These are phyloP conservation scores for Boechera divaricarpa DNA, from an alignment of 345 rosid genomes.

Conservation along the genomic window DNA sequence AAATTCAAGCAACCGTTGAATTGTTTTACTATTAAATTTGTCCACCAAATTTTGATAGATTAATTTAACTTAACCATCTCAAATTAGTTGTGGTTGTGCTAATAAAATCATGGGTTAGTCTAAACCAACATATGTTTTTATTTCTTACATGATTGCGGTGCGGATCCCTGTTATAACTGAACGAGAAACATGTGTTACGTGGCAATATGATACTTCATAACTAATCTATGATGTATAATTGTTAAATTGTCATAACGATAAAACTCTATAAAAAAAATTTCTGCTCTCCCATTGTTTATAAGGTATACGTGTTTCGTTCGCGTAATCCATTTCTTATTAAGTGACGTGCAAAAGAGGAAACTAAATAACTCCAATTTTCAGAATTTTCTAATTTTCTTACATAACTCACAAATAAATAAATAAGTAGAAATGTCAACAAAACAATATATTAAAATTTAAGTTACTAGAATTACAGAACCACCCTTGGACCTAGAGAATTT, in stretches of 20 bases:
- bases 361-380: constrained; percentile 12
- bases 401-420: neutral
- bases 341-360: constrained; percentile 49
- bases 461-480: neutral
- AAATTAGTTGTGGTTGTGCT: constrained; percentile 34
- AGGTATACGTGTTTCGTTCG: constrained; percentile 12
- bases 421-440: constrained; percentile 28
- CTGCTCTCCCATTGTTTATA: constrained; percentile 5
- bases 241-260: constrained; percentile 6
- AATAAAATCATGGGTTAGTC: constrained; percentile 43
- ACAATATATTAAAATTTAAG: constrained; percentile 11
- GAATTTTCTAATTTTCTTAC: constrained; percentile 3
- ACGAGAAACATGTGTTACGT: constrained; percentile 39
- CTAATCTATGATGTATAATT: constrained; percentile 29
- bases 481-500: constrained; percentile 21
- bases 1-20: constrained; percentile 47
- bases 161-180: constrained; percentile 11
- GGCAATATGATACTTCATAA: constrained; percentile 25
- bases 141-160: constrained; percentile 11
- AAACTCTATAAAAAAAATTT: neutral
- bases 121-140: constrained; percentile 36
- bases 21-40: constrained; percentile 28
- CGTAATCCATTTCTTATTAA: constrained; percentile 36
- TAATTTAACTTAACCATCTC: constrained; percentile 35
- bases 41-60: constrained; percentile 33